Conservation (phyloP, 2,329 filamentous ascomycete species). For the Huntiella decipiens region DNA sequence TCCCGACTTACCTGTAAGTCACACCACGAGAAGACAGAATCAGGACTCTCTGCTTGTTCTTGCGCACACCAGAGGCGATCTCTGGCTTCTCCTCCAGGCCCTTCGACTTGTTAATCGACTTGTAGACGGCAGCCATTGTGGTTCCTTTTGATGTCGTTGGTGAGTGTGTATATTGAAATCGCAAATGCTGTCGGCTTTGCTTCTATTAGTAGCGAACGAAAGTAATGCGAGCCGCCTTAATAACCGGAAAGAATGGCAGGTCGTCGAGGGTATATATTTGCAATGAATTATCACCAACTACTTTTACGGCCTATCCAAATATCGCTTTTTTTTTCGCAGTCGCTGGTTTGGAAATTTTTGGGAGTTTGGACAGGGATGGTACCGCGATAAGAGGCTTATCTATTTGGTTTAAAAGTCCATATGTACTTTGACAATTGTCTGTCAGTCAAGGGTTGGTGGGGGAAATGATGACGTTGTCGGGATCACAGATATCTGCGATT, state of each 20-base stretch:
- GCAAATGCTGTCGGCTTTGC: no score
- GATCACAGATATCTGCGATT: no score
- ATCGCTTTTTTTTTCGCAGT: slow-evolving; percentile 9
- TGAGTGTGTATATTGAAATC: background rate
- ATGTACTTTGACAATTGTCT: slow-evolving; percentile 1
- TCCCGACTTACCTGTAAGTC: slow-evolving; percentile 48
- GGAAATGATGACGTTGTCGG: no score
- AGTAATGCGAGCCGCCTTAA: no score
- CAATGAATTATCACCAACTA: no score
- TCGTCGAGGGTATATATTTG: background rate
- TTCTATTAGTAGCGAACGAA: no score
- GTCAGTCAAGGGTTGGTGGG: no score
- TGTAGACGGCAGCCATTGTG: slow-evolving; percentile 55
- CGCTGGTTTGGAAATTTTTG: slow-evolving; percentile 10
- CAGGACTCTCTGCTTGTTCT: slow-evolving; percentile 59
- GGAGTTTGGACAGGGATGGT: slow-evolving; percentile 5
- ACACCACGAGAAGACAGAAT: slow-evolving; percentile 87
- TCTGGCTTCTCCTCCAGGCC: slow-evolving; percentile 28
- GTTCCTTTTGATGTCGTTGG: background rate
- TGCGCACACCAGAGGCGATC: slow-evolving; percentile 29
- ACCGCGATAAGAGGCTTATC: slow-evolving; percentile 11
- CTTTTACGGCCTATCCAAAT: background rate
- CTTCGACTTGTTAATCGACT: slow-evolving; percentile 46
- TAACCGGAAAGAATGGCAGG: background rate
- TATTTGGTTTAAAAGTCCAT: background rate